Conservation (phyloP, 306 rosid genomes). For the Lithocarpus polystachyus region DNA sequence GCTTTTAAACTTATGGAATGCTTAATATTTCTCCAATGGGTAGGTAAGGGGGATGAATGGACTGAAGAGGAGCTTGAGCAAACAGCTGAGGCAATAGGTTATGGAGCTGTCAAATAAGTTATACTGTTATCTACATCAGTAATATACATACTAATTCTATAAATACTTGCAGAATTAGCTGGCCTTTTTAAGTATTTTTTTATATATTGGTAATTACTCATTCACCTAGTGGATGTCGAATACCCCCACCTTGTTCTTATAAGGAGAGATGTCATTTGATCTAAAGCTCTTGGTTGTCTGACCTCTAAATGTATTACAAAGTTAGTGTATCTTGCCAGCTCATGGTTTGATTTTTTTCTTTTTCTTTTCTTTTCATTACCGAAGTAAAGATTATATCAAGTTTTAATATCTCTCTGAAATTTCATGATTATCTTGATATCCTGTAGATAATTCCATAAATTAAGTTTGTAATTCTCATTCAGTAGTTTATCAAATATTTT, state of each 20-base stretch:
- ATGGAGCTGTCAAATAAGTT: slow-evolving; percentile 93
- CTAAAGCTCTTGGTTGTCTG: neutral
- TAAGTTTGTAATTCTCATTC: neutral
- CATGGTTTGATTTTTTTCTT: too few relatives aligned
- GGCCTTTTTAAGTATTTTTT: too few relatives aligned
- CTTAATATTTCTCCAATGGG: neutral
- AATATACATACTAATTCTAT: neutral
- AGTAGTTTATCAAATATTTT: neutral
- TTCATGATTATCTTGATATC: neutral
- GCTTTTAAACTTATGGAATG: slow-evolving; percentile 19
- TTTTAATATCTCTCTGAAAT: neutral
- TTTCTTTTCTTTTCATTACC: neutral
- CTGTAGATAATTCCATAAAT: neutral
- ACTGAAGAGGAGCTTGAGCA: slow-evolving; percentile 70
- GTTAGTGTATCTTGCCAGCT: neutral
- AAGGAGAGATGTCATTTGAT: too few relatives aligned
- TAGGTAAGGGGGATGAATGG: slow-evolving; percentile 68
- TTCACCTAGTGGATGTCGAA: too few relatives aligned
- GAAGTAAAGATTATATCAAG: neutral
- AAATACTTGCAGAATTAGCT: neutral
- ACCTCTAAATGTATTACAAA: neutral
- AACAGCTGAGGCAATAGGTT: slow-evolving; percentile 79
- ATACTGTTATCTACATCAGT: slow-evolving; percentile 1
- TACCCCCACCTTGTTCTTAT: too few relatives aligned
- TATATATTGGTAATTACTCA: too few relatives aligned